These are phyloP conservation scores for Apiospora rasikravindrae DNA, from an alignment of 2,329 filamentous ascomycete species.

Conservation along the genomic window DNA sequence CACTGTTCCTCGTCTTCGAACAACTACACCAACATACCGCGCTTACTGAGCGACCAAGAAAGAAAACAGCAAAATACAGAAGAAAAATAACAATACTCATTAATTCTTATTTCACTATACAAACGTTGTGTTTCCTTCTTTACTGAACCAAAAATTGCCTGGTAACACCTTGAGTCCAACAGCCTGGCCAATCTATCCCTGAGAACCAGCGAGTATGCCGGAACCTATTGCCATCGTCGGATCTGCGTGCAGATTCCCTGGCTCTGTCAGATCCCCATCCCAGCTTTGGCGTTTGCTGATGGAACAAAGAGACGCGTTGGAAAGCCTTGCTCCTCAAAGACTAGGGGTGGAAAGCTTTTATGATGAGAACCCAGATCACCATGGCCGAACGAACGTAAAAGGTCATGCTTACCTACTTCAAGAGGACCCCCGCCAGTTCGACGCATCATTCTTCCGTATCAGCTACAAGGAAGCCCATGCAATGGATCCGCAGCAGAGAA, in stretches of 20 bases:
- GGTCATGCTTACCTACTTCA: slow-evolving; percentile 28
- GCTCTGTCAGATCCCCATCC: slow-evolving; percentile 38
- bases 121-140: no score
- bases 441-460: slow-evolving; percentile 34
- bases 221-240: slow-evolving; percentile 49
- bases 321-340: slow-evolving; percentile 21
- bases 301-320: slow-evolving; percentile 27
- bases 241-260: slow-evolving; percentile 44
- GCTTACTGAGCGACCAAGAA: no score
- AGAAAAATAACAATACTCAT: no score
- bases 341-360: neutral
- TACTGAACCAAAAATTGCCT: no score
- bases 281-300: slow-evolving; percentile 40
- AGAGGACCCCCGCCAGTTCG: slow-evolving; percentile 25
- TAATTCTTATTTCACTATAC: no score
- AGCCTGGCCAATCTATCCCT: no score
- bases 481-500: slow-evolving; percentile 24
- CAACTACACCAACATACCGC: no score
- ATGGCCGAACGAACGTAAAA: slow-evolving; percentile 31
- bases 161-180: no score
- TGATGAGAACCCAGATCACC: slow-evolving; percentile 25
- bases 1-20: no score
- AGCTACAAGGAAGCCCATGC: slow-evolving; percentile 25
- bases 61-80: no score
- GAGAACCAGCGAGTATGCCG: no score